phyloP scores from a whole-genome alignment of 257 asterid genomes.

The Solanum appendiculatum region DNA sequence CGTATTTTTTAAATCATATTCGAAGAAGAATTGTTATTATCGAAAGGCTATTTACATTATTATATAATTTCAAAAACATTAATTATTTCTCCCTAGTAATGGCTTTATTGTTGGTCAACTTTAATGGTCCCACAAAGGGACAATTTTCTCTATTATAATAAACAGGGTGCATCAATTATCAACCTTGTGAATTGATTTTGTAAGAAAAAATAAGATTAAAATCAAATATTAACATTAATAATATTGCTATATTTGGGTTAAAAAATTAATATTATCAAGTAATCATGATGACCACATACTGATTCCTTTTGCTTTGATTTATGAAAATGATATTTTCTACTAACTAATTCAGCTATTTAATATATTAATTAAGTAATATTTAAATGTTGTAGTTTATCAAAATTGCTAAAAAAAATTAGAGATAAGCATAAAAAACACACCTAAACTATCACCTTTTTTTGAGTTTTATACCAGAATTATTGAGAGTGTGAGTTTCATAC shows the following conservation, averaged over 20 bases:
- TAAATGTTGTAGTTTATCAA: neutral
- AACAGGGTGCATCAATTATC: neutral
- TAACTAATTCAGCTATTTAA: neutral
- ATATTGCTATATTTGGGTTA: neutral
- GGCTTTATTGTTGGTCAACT: neutral
- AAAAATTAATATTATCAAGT: neutral
- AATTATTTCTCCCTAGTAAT: neutral
- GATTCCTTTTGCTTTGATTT: neutral
- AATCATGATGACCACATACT: neutral
- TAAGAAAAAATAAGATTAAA: neutral
- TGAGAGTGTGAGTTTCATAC: too few relatives aligned
- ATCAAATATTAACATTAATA: neutral
- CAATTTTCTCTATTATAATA: neutral
- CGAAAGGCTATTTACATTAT: neutral
- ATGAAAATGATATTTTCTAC: neutral
- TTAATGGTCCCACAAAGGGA: neutral
- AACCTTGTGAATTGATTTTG: neutral
- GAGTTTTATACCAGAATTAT: too few relatives aligned
- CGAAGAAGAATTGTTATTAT: neutral
- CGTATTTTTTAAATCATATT: neutral
- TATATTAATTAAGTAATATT: neutral
- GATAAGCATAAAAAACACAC: too few relatives aligned
- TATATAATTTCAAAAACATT: neutral
- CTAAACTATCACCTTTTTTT: too few relatives aligned
- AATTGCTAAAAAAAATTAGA: neutral